Base-by-base conservation (phyloP, 129 eudicot species). In the Lactuca saligna region DNA sequence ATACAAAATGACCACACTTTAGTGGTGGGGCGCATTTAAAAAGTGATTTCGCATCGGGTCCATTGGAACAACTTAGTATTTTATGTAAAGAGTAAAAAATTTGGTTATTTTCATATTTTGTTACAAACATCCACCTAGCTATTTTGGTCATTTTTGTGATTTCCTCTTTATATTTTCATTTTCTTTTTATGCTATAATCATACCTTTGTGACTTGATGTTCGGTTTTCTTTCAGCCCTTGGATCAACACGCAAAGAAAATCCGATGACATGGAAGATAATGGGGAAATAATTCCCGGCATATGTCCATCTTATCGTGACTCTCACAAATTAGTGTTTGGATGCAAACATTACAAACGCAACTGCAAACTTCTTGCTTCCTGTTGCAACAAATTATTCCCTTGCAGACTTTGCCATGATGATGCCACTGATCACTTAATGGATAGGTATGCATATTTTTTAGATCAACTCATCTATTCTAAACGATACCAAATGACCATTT, bases 371-470 rank as follows among this genome's bases (percentile, higher is more conserved):
- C 73, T 93, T 20, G 81, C 95, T 57, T 76, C 99, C 29, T 93
- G 97, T 81, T 93, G 99, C 85, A 85, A 87, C 62, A 80, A 78
- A 79, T 56, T 93, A 17, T 85, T 65, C 54, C 79, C 95, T 15
- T 93, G 99, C 85, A 81, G 95, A 76, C 78, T 62, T 57, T 93
- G 99, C 74, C 99, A 93, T 72, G 97, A 93, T 78, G 99, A 93
- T 13, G 80, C 73, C 31, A 60, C 87, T 42, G 93, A 87, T 83
- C 99, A 93, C 68, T 5, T 58, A 17, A 81, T 89, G 92, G 99
- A 93, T 64, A 89, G 99, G 99, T 89, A 79, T 34, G 17, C 60
- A 44, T 25, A 20, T 25, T 25, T 25, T 25, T 1, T 25, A 25
- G 29, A 25, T 2, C 29, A 25, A 25, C 29, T 25, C 1, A 25